Conservation (phyloP, 805 yeast species). For the Ogataea paradorogensis region DNA sequence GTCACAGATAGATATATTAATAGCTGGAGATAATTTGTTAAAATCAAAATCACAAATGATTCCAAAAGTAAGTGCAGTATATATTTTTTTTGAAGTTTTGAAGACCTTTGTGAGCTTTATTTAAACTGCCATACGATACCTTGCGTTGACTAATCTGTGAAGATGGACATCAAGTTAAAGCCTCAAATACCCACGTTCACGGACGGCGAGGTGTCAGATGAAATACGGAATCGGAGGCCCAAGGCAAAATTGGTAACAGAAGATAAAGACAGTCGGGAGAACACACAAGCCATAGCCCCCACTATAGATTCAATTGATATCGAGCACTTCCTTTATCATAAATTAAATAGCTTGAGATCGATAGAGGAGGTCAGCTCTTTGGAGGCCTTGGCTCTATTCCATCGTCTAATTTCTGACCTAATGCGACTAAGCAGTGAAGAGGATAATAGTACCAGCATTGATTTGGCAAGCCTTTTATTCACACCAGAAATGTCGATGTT, state of each 20-base stretch:
- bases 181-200: constrained; percentile 27
- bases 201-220: constrained; percentile 6
- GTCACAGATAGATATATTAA: neutral
- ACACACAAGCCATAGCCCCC: neutral
- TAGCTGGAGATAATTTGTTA: no score
- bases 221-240: no score
- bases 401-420: constrained; percentile 27
- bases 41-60: no score
- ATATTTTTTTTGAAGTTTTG: neutral
- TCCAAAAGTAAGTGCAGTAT: neutral
- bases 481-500: constrained; percentile 6
- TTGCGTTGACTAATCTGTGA: no score
- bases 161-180: constrained; percentile 21
- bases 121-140: neutral
- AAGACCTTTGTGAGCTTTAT: neutral
- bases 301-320: constrained; percentile 26
- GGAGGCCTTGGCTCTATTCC: constrained; percentile 31
- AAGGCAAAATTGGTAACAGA: no score
- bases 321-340: constrained; percentile 30
- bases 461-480: constrained; percentile 18
- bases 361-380: constrained; percentile 25
- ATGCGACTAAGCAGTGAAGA: constrained; percentile 16
- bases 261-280: no score
- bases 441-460: constrained; percentile 8
- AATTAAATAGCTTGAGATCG: constrained; percentile 17